Evolutionary conservation across 2,329 filamentous ascomycete genomes (phyloP).

Genomic region (Chrysosporium queenslandicum): DNA sequence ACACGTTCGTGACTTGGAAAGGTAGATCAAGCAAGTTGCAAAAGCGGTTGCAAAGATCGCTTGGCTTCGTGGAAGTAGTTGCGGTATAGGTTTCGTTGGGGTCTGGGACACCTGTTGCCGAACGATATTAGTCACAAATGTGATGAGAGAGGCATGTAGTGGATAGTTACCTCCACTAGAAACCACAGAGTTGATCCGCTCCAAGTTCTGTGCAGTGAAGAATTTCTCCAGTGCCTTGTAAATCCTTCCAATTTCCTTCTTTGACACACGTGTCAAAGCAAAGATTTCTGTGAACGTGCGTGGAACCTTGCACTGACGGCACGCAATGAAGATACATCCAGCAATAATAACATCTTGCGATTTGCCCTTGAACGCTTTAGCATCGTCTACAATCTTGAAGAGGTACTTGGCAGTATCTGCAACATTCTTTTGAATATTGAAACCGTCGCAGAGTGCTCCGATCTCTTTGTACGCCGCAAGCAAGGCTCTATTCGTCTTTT

Average conservation of each 20-base stretch:
- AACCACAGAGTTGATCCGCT: constrained; percentile 42
- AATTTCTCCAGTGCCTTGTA: constrained; percentile 92
- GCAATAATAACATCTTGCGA: constrained; percentile 88
- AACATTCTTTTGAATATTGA: constrained; percentile 68
- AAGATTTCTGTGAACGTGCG: constrained; percentile 93
- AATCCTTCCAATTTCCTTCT: constrained; percentile 93
- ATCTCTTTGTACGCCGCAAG: constrained; percentile 83
- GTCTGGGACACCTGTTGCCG: constrained; percentile 29
- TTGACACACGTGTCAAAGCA: constrained; percentile 81
- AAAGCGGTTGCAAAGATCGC: constrained; percentile 79
- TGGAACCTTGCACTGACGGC: constrained; percentile 74
- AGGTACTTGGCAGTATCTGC: constrained; percentile 88
- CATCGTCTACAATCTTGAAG: constrained; percentile 89
- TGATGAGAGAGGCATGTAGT: background rate
- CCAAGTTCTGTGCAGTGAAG: constrained; percentile 61
- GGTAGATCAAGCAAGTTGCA: constrained; percentile 72
- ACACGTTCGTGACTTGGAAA: constrained; percentile 67
- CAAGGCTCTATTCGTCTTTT: constrained; percentile 74
- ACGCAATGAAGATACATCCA: constrained; percentile 94
- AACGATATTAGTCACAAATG: constrained; percentile 10
- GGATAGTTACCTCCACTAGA: constrained; percentile 45
- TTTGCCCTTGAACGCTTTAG: constrained; percentile 90
- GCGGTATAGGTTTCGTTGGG: constrained; percentile 55
- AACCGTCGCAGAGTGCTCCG: constrained; percentile 72
- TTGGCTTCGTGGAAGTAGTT: constrained; percentile 66